Conservation (phyloP, 148 eudicot genomes). For the Rhododendron molle region DNA sequence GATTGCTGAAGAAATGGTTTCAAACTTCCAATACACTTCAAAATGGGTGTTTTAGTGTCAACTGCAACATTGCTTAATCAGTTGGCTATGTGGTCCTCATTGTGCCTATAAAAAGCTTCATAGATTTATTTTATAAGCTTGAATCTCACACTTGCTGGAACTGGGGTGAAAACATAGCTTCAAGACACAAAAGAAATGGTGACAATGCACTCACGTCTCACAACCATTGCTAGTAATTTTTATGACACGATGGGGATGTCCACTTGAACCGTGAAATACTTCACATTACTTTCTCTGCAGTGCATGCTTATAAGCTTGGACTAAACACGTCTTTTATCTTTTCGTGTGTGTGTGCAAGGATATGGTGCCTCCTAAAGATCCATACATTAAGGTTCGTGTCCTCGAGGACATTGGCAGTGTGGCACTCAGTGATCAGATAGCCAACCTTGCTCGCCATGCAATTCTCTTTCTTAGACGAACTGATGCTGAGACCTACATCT, state of each 20-base stretch:
- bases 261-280: background rate
- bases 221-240: background rate
- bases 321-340: background rate
- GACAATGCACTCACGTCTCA: background rate
- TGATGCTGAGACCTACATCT: conserved; percentile 90
- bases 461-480: conserved; percentile 81
- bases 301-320: background rate
- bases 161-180: background rate
- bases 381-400: conserved; percentile 89
- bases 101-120: background rate
- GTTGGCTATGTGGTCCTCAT: background rate
- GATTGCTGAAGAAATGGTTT: background rate
- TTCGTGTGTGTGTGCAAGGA: conserved; percentile 40
- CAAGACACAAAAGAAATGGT: background rate
- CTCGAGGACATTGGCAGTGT: conserved; percentile 78
- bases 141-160: background rate
- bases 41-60: background rate
- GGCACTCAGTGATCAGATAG: conserved; percentile 65
- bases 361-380: conserved; percentile 97
- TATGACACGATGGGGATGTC: background rate
- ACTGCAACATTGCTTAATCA: background rate
- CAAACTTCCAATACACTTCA: background rate
- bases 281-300: background rate
- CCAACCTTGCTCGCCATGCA: conserved; percentile 80
- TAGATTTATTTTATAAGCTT: background rate